Evolutionary conservation across 345 rosid genomes (phyloP).

Genomic region (Rhizophora apiculata): DNA sequence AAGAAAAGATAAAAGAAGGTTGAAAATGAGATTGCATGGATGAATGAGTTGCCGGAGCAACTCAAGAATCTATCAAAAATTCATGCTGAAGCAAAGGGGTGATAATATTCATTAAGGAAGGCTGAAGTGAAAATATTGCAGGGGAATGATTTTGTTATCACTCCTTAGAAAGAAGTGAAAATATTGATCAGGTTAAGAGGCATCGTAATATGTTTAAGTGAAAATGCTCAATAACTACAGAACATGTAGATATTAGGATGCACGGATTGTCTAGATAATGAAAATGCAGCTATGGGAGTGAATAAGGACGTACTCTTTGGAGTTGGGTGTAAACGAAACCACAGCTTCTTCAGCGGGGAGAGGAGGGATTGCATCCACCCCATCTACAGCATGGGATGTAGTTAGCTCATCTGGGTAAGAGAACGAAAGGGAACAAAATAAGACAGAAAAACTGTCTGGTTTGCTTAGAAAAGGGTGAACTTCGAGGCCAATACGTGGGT

Average conservation of each 20-base stretch:
- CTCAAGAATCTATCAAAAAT: no score
- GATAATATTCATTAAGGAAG: no score
- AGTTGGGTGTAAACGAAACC: slow-evolving; percentile 71
- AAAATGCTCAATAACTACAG: background rate
- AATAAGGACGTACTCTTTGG: slow-evolving; percentile 54
- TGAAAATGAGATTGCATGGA: no score
- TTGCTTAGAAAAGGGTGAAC: slow-evolving; percentile 48
- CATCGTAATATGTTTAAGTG: no score
- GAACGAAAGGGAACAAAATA: background rate
- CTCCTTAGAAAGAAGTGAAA: no score
- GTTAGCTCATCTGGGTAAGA: slow-evolving; percentile 32
- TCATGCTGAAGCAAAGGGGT: no score
- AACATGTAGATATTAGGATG: background rate
- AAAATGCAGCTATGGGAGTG: background rate
- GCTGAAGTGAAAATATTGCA: no score
- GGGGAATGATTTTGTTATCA: no score
- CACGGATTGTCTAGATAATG: no score
- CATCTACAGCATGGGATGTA: slow-evolving; percentile 50
- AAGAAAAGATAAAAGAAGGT: no score
- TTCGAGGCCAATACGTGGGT: slow-evolving; percentile 15
- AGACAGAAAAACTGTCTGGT: slow-evolving; percentile 19
- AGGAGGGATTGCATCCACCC: slow-evolving; percentile 88
- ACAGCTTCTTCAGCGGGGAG: slow-evolving; percentile 91
- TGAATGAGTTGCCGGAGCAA: no score
- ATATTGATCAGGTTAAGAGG: no score